Evolutionary conservation across 1,284 basidiomycete genomes (phyloP).

Genomic region (Irpex rosettiformis): DNA sequence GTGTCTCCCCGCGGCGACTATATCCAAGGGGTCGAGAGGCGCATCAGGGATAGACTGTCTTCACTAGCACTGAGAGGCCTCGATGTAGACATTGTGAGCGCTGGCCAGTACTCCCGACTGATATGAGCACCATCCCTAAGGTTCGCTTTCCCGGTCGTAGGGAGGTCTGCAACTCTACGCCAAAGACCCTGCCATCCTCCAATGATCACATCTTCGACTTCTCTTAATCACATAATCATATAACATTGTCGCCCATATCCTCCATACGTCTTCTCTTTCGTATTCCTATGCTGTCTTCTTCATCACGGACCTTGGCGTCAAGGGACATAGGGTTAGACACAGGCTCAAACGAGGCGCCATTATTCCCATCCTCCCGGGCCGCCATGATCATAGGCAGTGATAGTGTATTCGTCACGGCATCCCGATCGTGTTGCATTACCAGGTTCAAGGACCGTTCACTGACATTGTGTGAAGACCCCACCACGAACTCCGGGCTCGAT

Average conservation of each 20-base stretch:
- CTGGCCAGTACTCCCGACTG: neutral
- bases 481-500: neutral
- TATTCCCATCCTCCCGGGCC: neutral
- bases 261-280: neutral
- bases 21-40: constrained; percentile 3
- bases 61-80: constrained; percentile 4
- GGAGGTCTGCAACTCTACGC: neutral
- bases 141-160: neutral
- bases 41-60: constrained; percentile 1
- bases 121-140: neutral
- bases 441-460: neutral
- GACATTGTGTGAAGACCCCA: neutral
- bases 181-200: neutral
- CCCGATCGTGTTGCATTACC: neutral
- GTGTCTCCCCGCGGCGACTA: constrained; percentile 8
- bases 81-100: neutral
- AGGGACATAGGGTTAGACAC: neutral
- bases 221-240: neutral
- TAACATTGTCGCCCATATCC: neutral
- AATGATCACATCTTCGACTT: neutral
- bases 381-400: neutral
- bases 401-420: neutral
- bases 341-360: neutral
- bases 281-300: neutral
- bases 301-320: neutral